These are phyloP conservation scores for Dacryopinax spathularia DNA, from an alignment of 768 basidiomycete genomes.

Conservation along the genomic window DNA sequence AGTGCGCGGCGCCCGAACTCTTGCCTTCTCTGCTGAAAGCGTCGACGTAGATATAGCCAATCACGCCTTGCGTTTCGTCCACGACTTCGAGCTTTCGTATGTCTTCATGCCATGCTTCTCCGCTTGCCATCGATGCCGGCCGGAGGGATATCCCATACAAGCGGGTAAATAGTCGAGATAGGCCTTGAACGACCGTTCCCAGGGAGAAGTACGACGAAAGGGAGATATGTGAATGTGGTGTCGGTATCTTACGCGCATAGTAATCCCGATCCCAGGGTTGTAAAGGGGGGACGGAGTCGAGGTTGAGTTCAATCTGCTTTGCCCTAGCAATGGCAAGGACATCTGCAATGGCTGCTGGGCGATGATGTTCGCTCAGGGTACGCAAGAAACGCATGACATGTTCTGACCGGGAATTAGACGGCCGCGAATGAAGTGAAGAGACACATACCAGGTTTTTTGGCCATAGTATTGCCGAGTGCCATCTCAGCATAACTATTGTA, in stretches of 20 bases:
- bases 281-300: slow-evolving; percentile 36
- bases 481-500: slow-evolving; percentile 76
- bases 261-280: slow-evolving; percentile 97
- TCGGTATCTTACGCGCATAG: slow-evolving; percentile 70
- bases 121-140: slow-evolving; percentile 48
- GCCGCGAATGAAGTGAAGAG: slow-evolving; percentile 1
- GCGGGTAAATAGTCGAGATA: slow-evolving; percentile 76
- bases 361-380: slow-evolving; percentile 65
- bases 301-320: slow-evolving; percentile 57
- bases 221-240: slow-evolving; percentile 51
- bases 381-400: slow-evolving; percentile 80
- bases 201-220: slow-evolving; percentile 43
- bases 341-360: slow-evolving; percentile 60
- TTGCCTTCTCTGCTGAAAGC: slow-evolving; percentile 76
- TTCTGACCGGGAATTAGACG: slow-evolving; percentile 29
- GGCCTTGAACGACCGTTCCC: slow-evolving; percentile 81
- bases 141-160: slow-evolving; percentile 78
- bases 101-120: slow-evolving; percentile 80
- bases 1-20: slow-evolving; percentile 85
- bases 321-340: slow-evolving; percentile 41
- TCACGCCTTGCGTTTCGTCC: slow-evolving; percentile 69
- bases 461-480: slow-evolving; percentile 91
- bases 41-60: slow-evolving; percentile 94
- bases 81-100: slow-evolving; percentile 88
- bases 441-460: slow-evolving; percentile 67